A percentile compares a stretch with the other conserved stretches of the same genome.
Conservation (phyloP, 2,329 filamentous ascomycete genomes). For the Diaporthe vexans region DNA sequence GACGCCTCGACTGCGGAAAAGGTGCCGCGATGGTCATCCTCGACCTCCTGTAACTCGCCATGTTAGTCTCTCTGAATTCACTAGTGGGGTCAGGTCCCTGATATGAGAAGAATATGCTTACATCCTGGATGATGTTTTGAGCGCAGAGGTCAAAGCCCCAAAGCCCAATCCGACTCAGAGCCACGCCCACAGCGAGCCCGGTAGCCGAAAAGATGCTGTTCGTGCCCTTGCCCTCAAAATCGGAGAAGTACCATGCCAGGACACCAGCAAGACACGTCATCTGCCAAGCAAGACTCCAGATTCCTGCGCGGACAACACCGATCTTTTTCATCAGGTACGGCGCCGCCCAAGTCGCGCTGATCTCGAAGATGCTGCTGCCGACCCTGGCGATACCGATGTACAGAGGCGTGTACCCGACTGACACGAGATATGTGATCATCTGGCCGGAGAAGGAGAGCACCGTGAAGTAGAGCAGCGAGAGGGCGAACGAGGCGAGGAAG, state of each 20-base stretch:
- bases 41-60: constrained; percentile 60
- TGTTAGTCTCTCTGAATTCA: background rate
- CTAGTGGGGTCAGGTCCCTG: background rate
- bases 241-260: constrained; percentile 57
- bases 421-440: constrained; percentile 75
- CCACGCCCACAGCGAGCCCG: constrained; percentile 64
- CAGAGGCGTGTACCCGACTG: constrained; percentile 64
- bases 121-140: constrained; percentile 74
- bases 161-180: constrained; percentile 71
- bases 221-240: constrained; percentile 42
- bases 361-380: constrained; percentile 66
- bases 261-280: constrained; percentile 66
- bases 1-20: constrained; percentile 79
- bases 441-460: constrained; percentile 72
- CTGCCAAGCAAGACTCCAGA: constrained; percentile 81
- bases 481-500: constrained; percentile 72
- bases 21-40: constrained; percentile 69
- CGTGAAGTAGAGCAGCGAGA: constrained; percentile 73
- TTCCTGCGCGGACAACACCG: constrained; percentile 73
- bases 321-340: constrained; percentile 68
- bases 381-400: constrained; percentile 68
- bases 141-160: constrained; percentile 73
- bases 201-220: constrained; percentile 56
- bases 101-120: constrained; percentile 48
- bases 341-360: constrained; percentile 72